These are phyloP conservation scores for Tilletia indica DNA, from an alignment of 1,284 basidiomycete genomes.

Conservation along the genomic window DNA sequence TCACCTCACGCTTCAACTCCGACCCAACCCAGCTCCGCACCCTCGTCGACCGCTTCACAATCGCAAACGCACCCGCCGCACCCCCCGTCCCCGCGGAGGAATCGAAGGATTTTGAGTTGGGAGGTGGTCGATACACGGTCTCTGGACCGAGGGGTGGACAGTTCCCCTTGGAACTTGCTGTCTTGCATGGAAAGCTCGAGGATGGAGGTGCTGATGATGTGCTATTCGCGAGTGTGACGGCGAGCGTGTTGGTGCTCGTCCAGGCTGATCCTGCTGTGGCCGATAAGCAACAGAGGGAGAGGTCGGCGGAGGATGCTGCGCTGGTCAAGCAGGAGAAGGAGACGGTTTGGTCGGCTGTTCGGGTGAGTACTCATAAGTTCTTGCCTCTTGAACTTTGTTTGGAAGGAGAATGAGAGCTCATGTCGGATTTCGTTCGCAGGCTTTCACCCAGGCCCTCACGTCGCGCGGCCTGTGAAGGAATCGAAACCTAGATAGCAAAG, in stretches of 20 bases:
- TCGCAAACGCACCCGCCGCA: constrained; percentile 10
- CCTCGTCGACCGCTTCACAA: constrained; percentile 10
- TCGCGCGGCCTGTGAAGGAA: background rate
- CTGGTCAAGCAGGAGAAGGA: background rate
- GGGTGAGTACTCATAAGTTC: background rate
- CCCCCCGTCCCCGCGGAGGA: background rate
- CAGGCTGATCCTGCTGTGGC: constrained; percentile 5
- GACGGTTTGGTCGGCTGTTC: background rate
- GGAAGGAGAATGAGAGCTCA: no score
- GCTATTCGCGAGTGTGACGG: background rate
- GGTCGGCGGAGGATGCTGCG: background rate
- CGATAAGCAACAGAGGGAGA: background rate
- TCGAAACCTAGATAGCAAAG: background rate
- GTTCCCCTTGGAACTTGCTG: background rate
- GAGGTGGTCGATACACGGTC: background rate
- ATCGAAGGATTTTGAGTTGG: background rate
- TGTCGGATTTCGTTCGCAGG: background rate
- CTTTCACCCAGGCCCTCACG: constrained; percentile 10
- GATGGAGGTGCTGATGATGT: background rate
- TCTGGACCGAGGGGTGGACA: constrained; percentile 2
- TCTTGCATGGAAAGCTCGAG: constrained; percentile 1
- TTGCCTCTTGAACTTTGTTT: background rate
- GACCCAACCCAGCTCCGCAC: background rate
- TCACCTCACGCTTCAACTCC: background rate
- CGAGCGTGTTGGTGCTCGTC: background rate